phyloP scores from a whole-genome alignment of 805 yeast species.

The Myxozyma mucilagina region DNA sequence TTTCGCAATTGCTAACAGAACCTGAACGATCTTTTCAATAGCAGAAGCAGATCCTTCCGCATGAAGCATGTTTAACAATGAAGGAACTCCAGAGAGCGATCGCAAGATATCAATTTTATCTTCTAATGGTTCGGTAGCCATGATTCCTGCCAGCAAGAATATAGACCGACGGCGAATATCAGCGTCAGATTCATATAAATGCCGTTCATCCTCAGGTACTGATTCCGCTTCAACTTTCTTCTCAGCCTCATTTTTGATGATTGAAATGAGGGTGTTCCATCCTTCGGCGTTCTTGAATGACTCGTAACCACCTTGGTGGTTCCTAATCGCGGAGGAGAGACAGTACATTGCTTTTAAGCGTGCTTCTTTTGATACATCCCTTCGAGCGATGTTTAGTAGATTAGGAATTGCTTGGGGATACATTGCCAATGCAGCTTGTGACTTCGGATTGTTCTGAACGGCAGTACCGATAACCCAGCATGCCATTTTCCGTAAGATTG shows the following conservation, averaged over 20 bases:
- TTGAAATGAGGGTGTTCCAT: slow-evolving; percentile 46
- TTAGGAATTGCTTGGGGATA: slow-evolving; percentile 38
- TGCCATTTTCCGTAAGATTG: slow-evolving; percentile 56
- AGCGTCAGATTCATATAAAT: slow-evolving; percentile 13
- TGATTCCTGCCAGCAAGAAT: slow-evolving; percentile 26
- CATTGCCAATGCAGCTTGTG: slow-evolving; percentile 51
- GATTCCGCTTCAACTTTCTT: not conserved
- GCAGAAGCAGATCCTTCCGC: slow-evolving; percentile 24
- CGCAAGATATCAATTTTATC: slow-evolving; percentile 25
- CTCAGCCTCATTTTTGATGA: slow-evolving; percentile 16
- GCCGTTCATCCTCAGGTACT: slow-evolving; percentile 10
- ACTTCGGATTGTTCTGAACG: slow-evolving; percentile 80
- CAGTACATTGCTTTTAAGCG: slow-evolving; percentile 75
- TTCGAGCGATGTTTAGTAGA: slow-evolving; percentile 36
- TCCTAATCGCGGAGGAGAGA: slow-evolving; percentile 68
- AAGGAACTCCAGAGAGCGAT: slow-evolving; percentile 21
- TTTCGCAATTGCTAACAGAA: slow-evolving; percentile 21
- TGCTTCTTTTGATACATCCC: slow-evolving; percentile 40
- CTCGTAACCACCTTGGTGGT: slow-evolving; percentile 57
- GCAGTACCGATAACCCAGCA: slow-evolving; percentile 85
- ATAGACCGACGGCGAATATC: slow-evolving; percentile 27
- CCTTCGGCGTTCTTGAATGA: slow-evolving; percentile 62
- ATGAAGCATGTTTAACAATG: slow-evolving; percentile 18
- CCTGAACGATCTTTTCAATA: slow-evolving; percentile 25
- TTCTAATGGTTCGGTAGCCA: slow-evolving; percentile 28